These are phyloP conservation scores for Venturia asperata DNA, from an alignment of 2,329 filamentous ascomycete genomes.

Conservation along the genomic window DNA sequence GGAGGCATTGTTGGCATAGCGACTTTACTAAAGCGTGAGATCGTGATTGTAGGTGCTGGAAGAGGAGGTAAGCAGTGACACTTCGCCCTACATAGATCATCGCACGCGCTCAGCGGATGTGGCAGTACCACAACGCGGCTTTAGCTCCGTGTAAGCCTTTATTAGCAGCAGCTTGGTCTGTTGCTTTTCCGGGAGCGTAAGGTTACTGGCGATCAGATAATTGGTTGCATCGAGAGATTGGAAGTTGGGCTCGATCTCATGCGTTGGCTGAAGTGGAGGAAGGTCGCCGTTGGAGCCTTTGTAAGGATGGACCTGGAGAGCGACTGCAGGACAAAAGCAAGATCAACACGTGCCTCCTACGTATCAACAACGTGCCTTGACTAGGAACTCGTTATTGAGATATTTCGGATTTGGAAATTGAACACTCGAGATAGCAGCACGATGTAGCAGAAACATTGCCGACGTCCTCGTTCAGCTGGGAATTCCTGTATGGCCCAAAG, in stretches of 20 bases:
- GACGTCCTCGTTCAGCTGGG: background rate
- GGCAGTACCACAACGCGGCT: background rate
- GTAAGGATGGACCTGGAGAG: background rate
- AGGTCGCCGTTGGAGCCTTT: background rate
- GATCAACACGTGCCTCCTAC: background rate
- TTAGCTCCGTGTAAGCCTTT: background rate
- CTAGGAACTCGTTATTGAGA: background rate
- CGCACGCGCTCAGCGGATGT: background rate
- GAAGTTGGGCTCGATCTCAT: background rate
- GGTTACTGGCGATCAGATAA: background rate
- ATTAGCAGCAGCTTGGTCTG: background rate
- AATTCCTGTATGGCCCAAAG: background rate
- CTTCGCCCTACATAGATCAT: background rate
- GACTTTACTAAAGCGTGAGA: background rate
- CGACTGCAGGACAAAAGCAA: background rate
- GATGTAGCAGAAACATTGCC: background rate
- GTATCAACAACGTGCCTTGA: background rate
- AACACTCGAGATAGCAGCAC: background rate
- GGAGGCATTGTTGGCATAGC: background rate
- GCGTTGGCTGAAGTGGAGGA: background rate
- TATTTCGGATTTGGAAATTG: background rate
- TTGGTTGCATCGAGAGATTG: background rate
- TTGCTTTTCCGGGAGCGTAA: background rate
- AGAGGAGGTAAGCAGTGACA: background rate
- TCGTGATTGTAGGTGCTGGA: background rate